Percentiles rank a stretch among this genome's conserved stretches.
These are phyloP conservation scores for Ulmus americana DNA, from an alignment of 331 rosid genomes.

Conservation along the genomic window DNA sequence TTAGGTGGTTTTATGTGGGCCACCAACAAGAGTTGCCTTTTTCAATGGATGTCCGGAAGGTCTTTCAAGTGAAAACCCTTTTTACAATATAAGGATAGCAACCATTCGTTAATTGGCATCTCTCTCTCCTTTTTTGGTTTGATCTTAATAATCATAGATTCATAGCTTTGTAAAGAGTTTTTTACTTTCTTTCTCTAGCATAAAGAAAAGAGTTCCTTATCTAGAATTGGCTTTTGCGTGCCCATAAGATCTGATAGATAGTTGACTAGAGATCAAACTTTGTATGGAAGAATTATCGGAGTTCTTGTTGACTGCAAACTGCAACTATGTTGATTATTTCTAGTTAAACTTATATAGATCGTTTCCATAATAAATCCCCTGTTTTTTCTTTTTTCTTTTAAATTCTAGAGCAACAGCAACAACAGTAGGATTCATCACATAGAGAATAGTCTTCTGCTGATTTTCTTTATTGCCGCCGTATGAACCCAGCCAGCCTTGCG, in stretches of 20 bases:
- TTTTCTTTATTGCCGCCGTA: conserved; percentile 1
- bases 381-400: background rate
- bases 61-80: background rate
- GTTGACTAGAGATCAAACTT: conserved; percentile 12
- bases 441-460: background rate
- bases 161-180: no score
- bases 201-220: background rate
- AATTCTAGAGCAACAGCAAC: background rate
- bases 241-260: conserved; percentile 4
- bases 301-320: conserved; percentile 16
- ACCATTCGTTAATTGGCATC: no score
- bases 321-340: conserved; percentile 11
- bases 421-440: background rate
- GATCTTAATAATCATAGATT: no score
- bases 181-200: no score
- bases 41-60: background rate
- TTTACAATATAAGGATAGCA: no score
- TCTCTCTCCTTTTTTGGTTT: no score
- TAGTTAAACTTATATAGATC: conserved; percentile 1
- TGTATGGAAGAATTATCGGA: conserved; percentile 8
- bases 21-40: background rate
- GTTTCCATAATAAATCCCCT: background rate
- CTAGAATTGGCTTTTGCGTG: conserved; percentile 7
- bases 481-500: conserved; percentile 5
- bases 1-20: background rate